Percentiles rank a stretch among this genome's conserved stretches.
Conservation (phyloP, 1,139 yeast genomes). For the Nadsonia commutata region DNA sequence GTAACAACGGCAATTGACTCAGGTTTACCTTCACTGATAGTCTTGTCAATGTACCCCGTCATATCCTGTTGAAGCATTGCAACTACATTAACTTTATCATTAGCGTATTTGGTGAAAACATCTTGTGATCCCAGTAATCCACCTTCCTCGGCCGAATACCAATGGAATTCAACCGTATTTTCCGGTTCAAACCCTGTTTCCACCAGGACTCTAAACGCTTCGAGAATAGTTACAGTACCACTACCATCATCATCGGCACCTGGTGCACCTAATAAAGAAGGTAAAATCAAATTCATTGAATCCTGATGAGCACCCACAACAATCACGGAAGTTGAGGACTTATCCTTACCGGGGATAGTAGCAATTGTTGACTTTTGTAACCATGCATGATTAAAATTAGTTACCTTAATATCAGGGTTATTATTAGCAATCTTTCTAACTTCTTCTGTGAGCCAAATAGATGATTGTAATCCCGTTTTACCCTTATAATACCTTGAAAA, state of each 20-base stretch:
- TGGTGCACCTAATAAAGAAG: slow-evolving; percentile 62
- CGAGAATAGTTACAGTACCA: slow-evolving; percentile 69
- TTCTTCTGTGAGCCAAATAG: slow-evolving; percentile 51
- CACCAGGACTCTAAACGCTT: slow-evolving; percentile 51
- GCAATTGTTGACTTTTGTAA: slow-evolving; percentile 43
- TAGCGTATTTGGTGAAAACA: slow-evolving; percentile 44
- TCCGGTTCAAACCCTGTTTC: slow-evolving; percentile 37
- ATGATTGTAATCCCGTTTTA: slow-evolving; percentile 52
- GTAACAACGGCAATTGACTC: slow-evolving; percentile 70
- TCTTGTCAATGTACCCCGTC: slow-evolving; percentile 68
- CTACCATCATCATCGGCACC: slow-evolving; percentile 96
- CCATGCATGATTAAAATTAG: slow-evolving; percentile 39
- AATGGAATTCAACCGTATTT: slow-evolving; percentile 81
- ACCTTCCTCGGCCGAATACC: slow-evolving; percentile 91
- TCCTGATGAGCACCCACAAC: slow-evolving; percentile 88
- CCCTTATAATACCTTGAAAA: slow-evolving; percentile 73
- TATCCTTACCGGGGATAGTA: slow-evolving; percentile 25
- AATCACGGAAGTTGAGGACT: slow-evolving; percentile 31
- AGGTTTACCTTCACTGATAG: slow-evolving; percentile 39
- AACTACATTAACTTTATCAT: slow-evolving; percentile 37
- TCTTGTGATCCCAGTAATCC: slow-evolving; percentile 82
- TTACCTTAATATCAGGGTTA: slow-evolving; percentile 22
- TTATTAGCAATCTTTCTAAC: slow-evolving; percentile 29
- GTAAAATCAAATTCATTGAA: slow-evolving; percentile 61
- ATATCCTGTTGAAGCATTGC: slow-evolving; percentile 92